Evolutionary conservation across 129 eudicot species (phyloP), one percentile per base, ranked within the genome.

Genomic region (Centella asiatica): DNA sequence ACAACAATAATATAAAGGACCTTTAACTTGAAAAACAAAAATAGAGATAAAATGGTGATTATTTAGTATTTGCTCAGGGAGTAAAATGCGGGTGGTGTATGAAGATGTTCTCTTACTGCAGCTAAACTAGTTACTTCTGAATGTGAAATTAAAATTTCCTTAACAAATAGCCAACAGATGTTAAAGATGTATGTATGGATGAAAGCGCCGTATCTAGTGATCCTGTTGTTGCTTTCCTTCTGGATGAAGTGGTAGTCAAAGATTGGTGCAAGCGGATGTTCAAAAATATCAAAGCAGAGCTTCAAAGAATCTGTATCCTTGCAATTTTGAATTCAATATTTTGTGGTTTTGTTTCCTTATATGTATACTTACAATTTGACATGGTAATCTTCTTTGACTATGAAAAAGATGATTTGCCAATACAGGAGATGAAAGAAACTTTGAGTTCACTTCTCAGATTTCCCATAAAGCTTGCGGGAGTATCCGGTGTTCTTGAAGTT

Each of bases 121-220:
- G 20, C 29, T 51, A 23, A 29, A 5, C 36, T 37, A 65, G n/a
- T 58, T 60, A 27, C 20, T 54, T 64, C 49, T 18, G 6, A 20
- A 22, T 44, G 36, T 10, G 44, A 33, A 22, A 27, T 60, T 50
- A 0, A 17, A 32, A 68, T 67, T 73, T 66, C 83, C 88, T 93
- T 82, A 80, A 93, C 78, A 32, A 48, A 52, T 57, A 37, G 57
- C 31, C 9, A 64, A 77, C 82, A 93, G 99, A 93, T 93, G 84
- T 87, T 69, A 82, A 95, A 67, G 92, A 87, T 85, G 96, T 93
- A 44, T 93, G 99, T 65, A 93, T 93, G 99, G 96, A 93, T 83
- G 96, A 93, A 85, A 93, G 73, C 78, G 95, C 96, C 40, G 99
- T 93, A 64, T 93, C 99, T 61, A 93, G 99, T 72, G 99, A 93